Evolutionary conservation across 164 flowering plant species (phyloP), one percentile per base, ranked within the genome.

Genomic region (Pachysandra terminalis): DNA sequence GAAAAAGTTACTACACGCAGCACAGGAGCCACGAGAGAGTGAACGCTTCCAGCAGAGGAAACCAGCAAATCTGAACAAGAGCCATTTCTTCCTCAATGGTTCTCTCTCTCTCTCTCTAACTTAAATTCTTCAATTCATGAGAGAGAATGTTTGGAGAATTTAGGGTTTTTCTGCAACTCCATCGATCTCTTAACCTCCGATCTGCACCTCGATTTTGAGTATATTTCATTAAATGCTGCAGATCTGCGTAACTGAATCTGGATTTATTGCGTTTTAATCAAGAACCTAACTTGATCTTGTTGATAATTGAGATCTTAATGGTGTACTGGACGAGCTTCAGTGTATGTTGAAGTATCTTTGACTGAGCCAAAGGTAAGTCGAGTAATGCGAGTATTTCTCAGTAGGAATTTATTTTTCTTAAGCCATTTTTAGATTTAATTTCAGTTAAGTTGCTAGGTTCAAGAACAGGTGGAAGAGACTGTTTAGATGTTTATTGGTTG

Each of bases 31-130:
- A 69, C 40, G 64, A 67, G 56, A 72, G 74, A 68, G 67, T 21
- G 76, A 64, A 80, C 77, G 81, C 83, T 78, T 79, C 80, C 68
- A 74, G 72, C 24, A 65, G 69, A 75, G 81, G 78, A 64, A 77
- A 81, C n/a, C 72, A 75, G 73, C 80, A 75, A 75, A 77, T 73
- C 79, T 59, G 45, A 24, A 40, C 64, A 12, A 58, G 21, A 62
- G 65, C 61, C 24, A 35, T 56, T 61, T 59, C 58, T 24, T 54
- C 27, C n/a, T 56, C 51, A 10, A 17, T n/a, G 19, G 10, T 32
- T 65, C 41, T 52, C 28, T 65, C 52, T 27, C 15, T 63, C 66
- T 61, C n/a, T n/a, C n/a, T n/a, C 62, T n/a, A n/a, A n/a, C n/a
- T 35, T 5, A 21, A 10, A 59, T 28, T 71, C 69, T 77, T 64